phyloP scores from a whole-genome alignment of 768 basidiomycete genomes.

The Termitomyces titanicus region DNA sequence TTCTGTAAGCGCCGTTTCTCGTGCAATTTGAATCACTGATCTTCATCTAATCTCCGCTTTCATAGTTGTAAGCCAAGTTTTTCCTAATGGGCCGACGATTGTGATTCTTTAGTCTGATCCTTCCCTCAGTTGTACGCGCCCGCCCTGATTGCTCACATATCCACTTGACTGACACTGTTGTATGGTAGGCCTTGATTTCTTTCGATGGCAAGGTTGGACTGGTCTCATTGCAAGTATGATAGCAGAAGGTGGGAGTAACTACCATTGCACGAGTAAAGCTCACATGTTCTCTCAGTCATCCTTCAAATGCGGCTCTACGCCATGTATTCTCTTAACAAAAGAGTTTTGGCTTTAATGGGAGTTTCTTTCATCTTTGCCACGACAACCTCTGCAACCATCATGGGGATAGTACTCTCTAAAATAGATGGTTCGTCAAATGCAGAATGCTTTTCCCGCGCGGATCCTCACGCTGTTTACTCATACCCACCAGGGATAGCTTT shows the following conservation, averaged over 20 bases:
- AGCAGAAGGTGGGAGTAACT: conserved; percentile 42
- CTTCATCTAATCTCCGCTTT: conserved; percentile 1
- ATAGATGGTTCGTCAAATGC: conserved; percentile 33
- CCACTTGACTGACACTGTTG: not conserved
- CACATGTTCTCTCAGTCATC: conserved; percentile 35
- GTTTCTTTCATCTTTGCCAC: conserved; percentile 35
- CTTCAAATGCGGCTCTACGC: conserved; percentile 64
- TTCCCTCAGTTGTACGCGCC: conserved; percentile 22
- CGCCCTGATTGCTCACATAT: not conserved
- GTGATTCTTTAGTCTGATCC: not conserved
- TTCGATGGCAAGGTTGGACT: conserved; percentile 61
- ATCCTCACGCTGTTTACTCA: not conserved
- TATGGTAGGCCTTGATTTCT: conserved; percentile 40
- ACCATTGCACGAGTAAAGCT: not conserved
- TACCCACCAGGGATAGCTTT: conserved; percentile 15
- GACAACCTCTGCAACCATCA: conserved; percentile 40
- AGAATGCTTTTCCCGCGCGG: not conserved
- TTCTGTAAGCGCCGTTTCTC: conserved; percentile 28
- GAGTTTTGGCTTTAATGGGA: conserved; percentile 44
- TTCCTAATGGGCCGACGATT: too few species aligned
- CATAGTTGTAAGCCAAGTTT: conserved; percentile 16
- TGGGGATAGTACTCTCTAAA: conserved; percentile 38
- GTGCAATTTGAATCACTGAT: not conserved
- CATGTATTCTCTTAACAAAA: conserved; percentile 51
- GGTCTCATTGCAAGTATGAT: conserved; percentile 51